Conservation (phyloP, 2,329 filamentous ascomycete species). For the Botrytis cinerea region DNA sequence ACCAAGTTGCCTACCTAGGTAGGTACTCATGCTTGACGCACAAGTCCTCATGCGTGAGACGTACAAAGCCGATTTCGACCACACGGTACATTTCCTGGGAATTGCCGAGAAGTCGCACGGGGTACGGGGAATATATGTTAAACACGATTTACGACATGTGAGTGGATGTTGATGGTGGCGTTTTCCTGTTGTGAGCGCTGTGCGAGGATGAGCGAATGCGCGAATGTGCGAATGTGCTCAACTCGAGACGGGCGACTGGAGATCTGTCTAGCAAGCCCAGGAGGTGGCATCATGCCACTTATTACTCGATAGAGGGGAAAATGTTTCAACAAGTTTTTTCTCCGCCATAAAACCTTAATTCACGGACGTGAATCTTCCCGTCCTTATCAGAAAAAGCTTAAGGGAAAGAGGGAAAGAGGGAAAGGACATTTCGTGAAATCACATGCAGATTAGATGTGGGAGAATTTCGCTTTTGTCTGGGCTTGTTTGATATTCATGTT, state of each 20-base stretch:
- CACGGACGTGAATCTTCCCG: not conserved
- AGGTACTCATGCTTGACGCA: not conserved
- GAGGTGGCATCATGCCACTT: not conserved
- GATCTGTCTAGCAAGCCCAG: not conserved
- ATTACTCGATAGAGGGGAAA: not conserved
- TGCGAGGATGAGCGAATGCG: not conserved
- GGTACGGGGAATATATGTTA: constrained; percentile 12
- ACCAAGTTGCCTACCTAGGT: not conserved
- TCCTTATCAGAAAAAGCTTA: not conserved
- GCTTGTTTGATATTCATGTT: not conserved
- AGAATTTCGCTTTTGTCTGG: not conserved
- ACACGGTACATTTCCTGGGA: not conserved
- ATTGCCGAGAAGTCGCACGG: not conserved
- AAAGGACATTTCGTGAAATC: not conserved
- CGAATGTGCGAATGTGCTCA: not conserved
- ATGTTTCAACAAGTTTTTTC: not conserved
- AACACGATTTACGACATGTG: not conserved
- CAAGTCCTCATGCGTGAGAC: not conserved
- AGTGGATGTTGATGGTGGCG: constrained; percentile 17
- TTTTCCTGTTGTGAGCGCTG: not conserved
- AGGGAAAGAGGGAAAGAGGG: not conserved
- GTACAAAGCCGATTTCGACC: not conserved
- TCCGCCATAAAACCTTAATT: not conserved
- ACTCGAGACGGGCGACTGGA: not conserved
- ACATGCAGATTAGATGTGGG: not conserved